Base-by-base conservation (phyloP, 2,329 filamentous ascomycete species). In the Microdochium trichocladiopsis region DNA sequence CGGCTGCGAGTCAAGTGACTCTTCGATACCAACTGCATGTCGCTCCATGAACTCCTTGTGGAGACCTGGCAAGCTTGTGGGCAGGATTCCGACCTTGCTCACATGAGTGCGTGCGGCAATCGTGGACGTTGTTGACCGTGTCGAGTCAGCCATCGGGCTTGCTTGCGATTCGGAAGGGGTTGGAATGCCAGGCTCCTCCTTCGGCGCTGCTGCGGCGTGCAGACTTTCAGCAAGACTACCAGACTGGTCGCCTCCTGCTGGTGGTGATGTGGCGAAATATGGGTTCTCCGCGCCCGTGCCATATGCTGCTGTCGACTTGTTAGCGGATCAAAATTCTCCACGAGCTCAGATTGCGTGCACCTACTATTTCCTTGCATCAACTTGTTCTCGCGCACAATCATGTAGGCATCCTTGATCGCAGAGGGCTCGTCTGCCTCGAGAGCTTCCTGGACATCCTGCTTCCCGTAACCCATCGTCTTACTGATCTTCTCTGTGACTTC, bases 381-480 rank as follows among this genome's bases (percentile, higher is more conserved):
- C 69, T 96, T 94, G 67, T 97, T 97, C 70, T 99, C 94, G 51
- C 93, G 84, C 24, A 99, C 90, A 67, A 99, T 99, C 72, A 96
- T 86, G 72, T 97, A 99, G 1, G 94, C 94, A 71, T 99, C 94
- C 72, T 99, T 99, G 76, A 99, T 96, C 11, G 94, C 92, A 53
- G 92, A 97, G 12, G 94, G 94, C 67, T 99, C 94, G 51, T 94
- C 85, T 52, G 90, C 91, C 63, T 88, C 87, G 56, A 99, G 75
- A 22, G 94, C 93, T 69, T 97, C 94, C 66, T 96, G 88, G 51
- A 99, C 93, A 73, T 99, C 94, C 56, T 87, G 87, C 67, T 90
- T 93, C 33, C 88, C 91, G 66, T 99, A 99, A 55, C 94, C 94
- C 92, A 99, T 97, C 1, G 91, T 96, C 72, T 93, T 94, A 63